Evolutionary conservation across 352 stramenopile species (phyloP).

Genomic region (Globisporangium orthogonon): DNA sequence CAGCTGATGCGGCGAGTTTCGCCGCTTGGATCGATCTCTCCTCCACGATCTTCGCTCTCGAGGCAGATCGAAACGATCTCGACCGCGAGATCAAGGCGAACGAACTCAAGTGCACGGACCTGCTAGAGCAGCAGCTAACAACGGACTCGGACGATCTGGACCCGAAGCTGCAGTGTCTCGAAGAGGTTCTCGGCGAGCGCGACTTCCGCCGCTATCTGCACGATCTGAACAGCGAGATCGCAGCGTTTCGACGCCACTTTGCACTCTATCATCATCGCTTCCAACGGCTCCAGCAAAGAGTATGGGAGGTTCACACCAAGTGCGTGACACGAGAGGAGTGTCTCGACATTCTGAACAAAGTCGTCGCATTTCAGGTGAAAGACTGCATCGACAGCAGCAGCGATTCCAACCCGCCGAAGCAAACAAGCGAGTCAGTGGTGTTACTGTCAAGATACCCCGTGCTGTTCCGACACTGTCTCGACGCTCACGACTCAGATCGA

Average conservation of each 20-base stretch:
- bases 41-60: slow-evolving; percentile 7
- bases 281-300: slow-evolving; percentile 16
- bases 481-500: slow-evolving; percentile 10
- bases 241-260: slow-evolving; percentile 23
- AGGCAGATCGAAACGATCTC: slow-evolving; percentile 13
- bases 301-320: slow-evolving; percentile 10
- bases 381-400: background rate
- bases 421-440: slow-evolving; percentile 1
- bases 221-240: slow-evolving; percentile 35
- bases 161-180: slow-evolving; percentile 39
- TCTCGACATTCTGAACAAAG: slow-evolving; percentile 11
- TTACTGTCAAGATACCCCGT: slow-evolving; percentile 37
- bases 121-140: slow-evolving; percentile 12
- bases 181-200: slow-evolving; percentile 37
- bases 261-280: slow-evolving; percentile 26
- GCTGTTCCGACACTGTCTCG: slow-evolving; percentile 45
- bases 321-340: slow-evolving; percentile 6
- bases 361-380: background rate
- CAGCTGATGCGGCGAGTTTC: slow-evolving; percentile 8
- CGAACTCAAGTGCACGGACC: slow-evolving; percentile 13
- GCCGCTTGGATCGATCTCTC: slow-evolving; percentile 20
- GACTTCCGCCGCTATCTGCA: slow-evolving; percentile 34
- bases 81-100: slow-evolving; percentile 16
- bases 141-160: slow-evolving; percentile 13
- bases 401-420: no score